phyloP scores from a whole-genome alignment of 1,284 basidiomycete species.

The Xanthoconium separans region DNA sequence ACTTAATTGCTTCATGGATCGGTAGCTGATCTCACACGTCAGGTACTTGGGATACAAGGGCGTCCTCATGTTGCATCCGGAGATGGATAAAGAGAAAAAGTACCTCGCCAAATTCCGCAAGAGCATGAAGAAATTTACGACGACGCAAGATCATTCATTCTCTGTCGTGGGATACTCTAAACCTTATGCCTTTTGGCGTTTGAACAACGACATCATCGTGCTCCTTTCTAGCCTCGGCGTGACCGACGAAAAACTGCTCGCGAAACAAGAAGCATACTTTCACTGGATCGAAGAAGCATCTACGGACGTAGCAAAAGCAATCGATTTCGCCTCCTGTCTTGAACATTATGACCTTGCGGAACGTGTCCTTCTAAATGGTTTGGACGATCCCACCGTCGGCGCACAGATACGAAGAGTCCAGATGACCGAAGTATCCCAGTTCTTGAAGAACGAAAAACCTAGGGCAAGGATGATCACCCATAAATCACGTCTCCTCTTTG shows the following conservation, averaged over 20 bases:
- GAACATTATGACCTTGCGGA: conserved; percentile 50
- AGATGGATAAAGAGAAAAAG: conserved; percentile 44
- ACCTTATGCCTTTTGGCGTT: conserved; percentile 59
- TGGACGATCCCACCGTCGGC: conserved; percentile 45
- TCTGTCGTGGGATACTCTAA: conserved; percentile 62
- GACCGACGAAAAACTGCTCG: conserved; percentile 48
- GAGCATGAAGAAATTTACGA: conserved; percentile 67
- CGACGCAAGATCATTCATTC: conserved; percentile 54
- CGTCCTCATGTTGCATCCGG: conserved; percentile 62
- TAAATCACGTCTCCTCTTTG: conserved; percentile 59
- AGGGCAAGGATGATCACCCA: conserved; percentile 58
- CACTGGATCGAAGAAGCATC: conserved; percentile 52
- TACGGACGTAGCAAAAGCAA: conserved; percentile 43
- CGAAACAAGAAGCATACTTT: conserved; percentile 58
- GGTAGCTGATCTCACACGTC: background rate
- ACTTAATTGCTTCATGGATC: background rate
- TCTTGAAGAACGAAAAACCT: conserved; percentile 53
- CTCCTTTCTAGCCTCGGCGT: conserved; percentile 62
- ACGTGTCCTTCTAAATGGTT: conserved; percentile 50
- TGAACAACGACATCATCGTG: conserved; percentile 68
- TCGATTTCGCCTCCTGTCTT: conserved; percentile 54
- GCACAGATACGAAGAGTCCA: conserved; percentile 44
- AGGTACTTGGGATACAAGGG: conserved; percentile 66
- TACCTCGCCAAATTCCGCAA: conserved; percentile 56
- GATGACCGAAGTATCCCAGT: conserved; percentile 48